Base-by-base conservation (phyloP, 129 eudicot species). In the Deinandra increscens region DNA sequence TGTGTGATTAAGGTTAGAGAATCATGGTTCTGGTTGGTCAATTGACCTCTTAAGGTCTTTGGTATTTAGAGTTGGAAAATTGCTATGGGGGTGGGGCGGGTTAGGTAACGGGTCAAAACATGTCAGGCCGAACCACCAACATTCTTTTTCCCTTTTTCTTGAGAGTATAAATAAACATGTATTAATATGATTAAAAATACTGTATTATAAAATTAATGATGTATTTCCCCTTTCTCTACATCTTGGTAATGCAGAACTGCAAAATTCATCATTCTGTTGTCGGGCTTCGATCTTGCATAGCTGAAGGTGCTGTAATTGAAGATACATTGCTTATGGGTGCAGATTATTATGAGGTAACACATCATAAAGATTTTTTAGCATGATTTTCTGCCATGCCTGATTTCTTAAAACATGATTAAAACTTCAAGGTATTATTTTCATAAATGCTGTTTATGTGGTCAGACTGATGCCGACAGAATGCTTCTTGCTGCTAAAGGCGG, bases 181-280 rank as follows among this genome's bases (percentile, higher is more conserved):
- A 59, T 2, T 31, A 59, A 6, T 59, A 5, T 15, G 26, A 2
- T 60, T 60, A 3, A 17, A 58, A 29, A 33, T 34, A n/a, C 20
- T 14, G 66, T 15, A 15, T 36, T 34, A 7, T 15, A 7, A 36
- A 9, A 60, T 4, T 34, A 54, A 10, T 20, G 11, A 50, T 50
- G 17, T n/a, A 7, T 50, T 7, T 17, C 7, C 23, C 26, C 37
- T 44, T 70, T 65, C 9, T 20, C 61, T 6, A 59, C 18, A 62
- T 76, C 61, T 31, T 67, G 64, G 53, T 41, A 81, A 59, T 67
- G 74, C 91, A 88, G 98, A 92, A 92, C 79, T 88, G 98, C 78
- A 92, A 88, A 82, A 92, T 92, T 82, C 91, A 88, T 77, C 98
- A 92, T 76, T 92, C 96, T 42, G 98, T 92, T 74, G 90, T 92